Evolutionary conservation across 345 rosid genomes (phyloP).

Genomic region (Pseudoturritis turrita): DNA sequence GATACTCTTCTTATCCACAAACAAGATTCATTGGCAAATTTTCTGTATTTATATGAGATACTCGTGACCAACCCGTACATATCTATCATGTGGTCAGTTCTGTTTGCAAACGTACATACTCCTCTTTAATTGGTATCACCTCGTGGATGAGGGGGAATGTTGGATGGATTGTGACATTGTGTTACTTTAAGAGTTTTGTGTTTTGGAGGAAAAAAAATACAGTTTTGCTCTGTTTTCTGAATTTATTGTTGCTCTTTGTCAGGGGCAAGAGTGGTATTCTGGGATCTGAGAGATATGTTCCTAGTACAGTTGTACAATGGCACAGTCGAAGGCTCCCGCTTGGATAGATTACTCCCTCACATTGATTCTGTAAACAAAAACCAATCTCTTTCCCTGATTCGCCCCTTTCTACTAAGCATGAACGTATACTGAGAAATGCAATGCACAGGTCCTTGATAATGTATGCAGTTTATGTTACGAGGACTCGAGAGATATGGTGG

Average conservation of each 20-base stretch:
- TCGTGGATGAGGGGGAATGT: not conserved
- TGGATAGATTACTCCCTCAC: constrained; percentile 70
- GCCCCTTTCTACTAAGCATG: not conserved
- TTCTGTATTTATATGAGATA: not conserved
- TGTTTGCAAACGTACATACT: not conserved
- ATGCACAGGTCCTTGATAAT: constrained; percentile 65
- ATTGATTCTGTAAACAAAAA: constrained; percentile 64
- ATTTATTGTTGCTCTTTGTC: constrained; percentile 13
- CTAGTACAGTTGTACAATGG: constrained; percentile 65
- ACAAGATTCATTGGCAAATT: not conserved
- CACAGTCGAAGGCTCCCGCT: constrained; percentile 65
- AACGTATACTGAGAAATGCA: constrained; percentile 16
- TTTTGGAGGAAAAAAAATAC: not conserved
- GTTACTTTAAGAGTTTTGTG: not conserved
- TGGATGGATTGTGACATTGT: not conserved
- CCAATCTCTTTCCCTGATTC: constrained; percentile 8
- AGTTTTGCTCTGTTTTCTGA: not conserved
- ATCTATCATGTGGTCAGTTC: not conserved
- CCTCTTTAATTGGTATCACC: not conserved
- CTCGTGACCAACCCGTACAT: not conserved
- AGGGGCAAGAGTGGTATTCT: constrained; percentile 81
- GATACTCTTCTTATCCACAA: not conserved
- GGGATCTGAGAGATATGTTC: constrained; percentile 85
- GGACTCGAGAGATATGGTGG: constrained; percentile 73
- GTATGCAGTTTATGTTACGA: constrained; percentile 79